These are phyloP conservation scores for Aureobasidium sp. DNA, from an alignment of 2,329 filamentous ascomycete genomes.

Conservation along the genomic window DNA sequence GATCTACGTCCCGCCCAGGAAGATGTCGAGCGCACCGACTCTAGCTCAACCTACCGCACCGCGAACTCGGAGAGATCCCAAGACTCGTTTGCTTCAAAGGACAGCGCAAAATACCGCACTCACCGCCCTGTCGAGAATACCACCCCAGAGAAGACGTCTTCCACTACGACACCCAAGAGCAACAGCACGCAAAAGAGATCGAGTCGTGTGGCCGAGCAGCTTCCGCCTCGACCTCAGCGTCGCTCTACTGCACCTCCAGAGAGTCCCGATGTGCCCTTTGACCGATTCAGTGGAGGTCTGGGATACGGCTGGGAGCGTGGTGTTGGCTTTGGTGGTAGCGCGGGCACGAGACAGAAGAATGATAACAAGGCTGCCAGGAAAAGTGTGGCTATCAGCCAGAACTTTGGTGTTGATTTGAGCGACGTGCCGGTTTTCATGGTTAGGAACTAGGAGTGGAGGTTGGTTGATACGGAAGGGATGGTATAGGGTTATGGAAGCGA, in stretches of 20 bases:
- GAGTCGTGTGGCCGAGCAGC: slow-evolving; percentile 10
- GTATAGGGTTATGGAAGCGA: background rate
- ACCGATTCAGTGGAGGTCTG: slow-evolving; percentile 33
- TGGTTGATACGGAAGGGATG: background rate
- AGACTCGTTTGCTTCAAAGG: slow-evolving; percentile 6
- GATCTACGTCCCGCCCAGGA: slow-evolving; percentile 13
- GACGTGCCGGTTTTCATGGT: slow-evolving; percentile 35
- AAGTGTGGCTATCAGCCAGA: slow-evolving; percentile 27
- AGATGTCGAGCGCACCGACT: slow-evolving; percentile 22
- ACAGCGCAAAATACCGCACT: slow-evolving; percentile 15
- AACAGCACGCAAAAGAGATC: slow-evolving; percentile 10
- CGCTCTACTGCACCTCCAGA: background rate
- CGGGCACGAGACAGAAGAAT: slow-evolving; percentile 27
- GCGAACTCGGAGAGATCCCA: slow-evolving; percentile 19
- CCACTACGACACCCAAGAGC: background rate
- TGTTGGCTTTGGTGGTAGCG: slow-evolving; percentile 30
- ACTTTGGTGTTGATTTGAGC: slow-evolving; percentile 33
- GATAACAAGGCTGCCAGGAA: slow-evolving; percentile 26
- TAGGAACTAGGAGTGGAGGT: slow-evolving; percentile 15
- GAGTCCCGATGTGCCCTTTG: slow-evolving; percentile 19
- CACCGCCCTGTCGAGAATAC: slow-evolving; percentile 1
- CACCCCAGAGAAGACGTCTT: background rate
- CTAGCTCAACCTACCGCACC: slow-evolving; percentile 23
- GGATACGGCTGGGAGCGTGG: slow-evolving; percentile 32
- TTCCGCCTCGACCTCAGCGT: background rate